Base-by-base conservation (phyloP, 2,329 filamentous ascomycete genomes). In the Pseudogymnoascus sp. region DNA sequence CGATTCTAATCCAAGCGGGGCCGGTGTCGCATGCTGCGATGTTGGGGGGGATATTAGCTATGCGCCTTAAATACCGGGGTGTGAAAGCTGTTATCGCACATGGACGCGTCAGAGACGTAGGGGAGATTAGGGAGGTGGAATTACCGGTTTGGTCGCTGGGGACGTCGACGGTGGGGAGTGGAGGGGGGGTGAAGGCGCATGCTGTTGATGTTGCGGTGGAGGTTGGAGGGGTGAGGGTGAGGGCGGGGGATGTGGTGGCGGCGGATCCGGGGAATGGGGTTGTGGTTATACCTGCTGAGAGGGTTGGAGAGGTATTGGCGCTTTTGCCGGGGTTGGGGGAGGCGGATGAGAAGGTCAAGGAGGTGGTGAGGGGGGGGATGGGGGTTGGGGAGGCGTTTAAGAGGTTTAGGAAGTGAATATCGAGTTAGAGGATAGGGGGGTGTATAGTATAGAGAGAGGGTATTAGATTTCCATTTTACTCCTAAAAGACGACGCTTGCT, bases 21-120 rank as follows among this genome's bases (percentile, higher is more conserved):
- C 86, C 88, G 0, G 70, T 77, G 0, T 80, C 78, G 0, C 87
- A 91, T 71, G 90, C 89, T 73, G 89, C 89, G 5, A 81, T 90
- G 6, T 80, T 90, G 5, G 89, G 89, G n/a, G 89, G 89, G 16
- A 90, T 92, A 67, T 89, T 91, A 82, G 89, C 87, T 4, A 77
- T 82, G 31, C 79, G 89, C 18, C 88, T 91, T 81, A 84, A 85
- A 69, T 72, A 80, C 12, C 78, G 86, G 10, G 82, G 83, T 12
- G 83, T 82, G 16, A 77, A 78, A 67, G 87, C 80, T 2, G 80
- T 88, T 10, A 75, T 91, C n/a, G 85, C 90, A 6, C 81, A 84
- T 67, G 89, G 89, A 0, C 77, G 88, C 40, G 82, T 88, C 5
- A 79, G 89, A 65, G 89, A 92, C 75, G 69, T 91, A 16, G 76